These are phyloP conservation scores for Anethum foeniculum DNA, from an alignment of 140 eudicot genomes.

Conservation along the genomic window DNA sequence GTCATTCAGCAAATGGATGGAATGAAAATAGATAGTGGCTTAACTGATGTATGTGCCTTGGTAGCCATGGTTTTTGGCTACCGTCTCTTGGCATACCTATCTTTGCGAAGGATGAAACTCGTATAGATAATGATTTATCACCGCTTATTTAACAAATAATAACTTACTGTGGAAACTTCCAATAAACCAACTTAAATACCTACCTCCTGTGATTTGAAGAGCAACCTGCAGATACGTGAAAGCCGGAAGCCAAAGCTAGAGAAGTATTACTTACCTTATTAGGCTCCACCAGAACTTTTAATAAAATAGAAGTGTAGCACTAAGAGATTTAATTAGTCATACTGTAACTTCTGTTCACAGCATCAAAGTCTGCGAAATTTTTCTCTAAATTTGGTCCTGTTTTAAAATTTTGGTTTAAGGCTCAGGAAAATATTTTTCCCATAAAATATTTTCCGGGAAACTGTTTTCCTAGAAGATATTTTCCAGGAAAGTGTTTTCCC, in stretches of 20 bases:
- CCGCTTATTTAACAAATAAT: background rate
- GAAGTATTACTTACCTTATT: background rate
- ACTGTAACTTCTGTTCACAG: background rate
- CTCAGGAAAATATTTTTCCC: too few species aligned
- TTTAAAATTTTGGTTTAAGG: background rate
- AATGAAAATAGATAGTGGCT: constrained; percentile 55
- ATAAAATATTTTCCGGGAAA: too few species aligned
- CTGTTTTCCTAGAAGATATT: too few species aligned
- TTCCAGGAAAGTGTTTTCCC: too few species aligned
- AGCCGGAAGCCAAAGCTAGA: background rate
- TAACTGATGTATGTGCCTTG: constrained; percentile 54
- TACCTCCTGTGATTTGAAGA: constrained; percentile 5
- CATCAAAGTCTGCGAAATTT: background rate
- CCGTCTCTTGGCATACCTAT: constrained; percentile 73
- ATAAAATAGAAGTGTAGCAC: background rate
- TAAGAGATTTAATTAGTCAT: background rate
- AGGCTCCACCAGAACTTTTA: background rate
- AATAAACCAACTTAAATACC: background rate
- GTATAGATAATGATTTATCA: background rate
- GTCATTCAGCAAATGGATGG: constrained; percentile 45
- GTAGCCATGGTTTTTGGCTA: constrained; percentile 85
- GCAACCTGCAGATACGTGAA: background rate
- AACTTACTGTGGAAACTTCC: background rate
- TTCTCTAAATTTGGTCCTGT: background rate
- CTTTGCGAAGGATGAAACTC: constrained; percentile 63